Base-by-base conservation (phyloP, 352 stramenopile genomes). In the Blastocystis sp. region DNA sequence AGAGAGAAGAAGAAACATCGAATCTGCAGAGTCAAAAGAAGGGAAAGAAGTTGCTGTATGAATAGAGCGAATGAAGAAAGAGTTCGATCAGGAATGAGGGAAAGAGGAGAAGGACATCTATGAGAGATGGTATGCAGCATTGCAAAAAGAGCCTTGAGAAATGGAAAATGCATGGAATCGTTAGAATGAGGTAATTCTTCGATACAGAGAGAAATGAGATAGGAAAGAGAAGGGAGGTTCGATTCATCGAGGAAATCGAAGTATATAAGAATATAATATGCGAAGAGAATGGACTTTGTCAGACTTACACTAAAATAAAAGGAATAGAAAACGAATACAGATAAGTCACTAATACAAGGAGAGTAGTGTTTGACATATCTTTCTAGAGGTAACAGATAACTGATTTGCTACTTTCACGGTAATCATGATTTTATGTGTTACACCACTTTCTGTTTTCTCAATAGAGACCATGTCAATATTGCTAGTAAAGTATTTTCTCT, bases 271-370 rank as follows among this genome's bases (percentile, higher is more conserved):
- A 26, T 20, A n/a, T 80, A 18, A 41, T 34, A 62, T 13, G 70
- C 70, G 5, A 80, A 53, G 18, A 37, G 47, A 23, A 53, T 45
- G 5, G 70, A 43, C 1, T 64, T 50, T 5, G 50, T 61, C 6
- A 62, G 23, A 26, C 23, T 41, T 11, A 80, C 26, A 41, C 70
- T 80, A 63, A 20, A n/a, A 20, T 80, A n/a, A 56, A 15, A 55
- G n/a, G 1, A 1, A 59, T 18, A 56, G 41, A 37, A 79, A 4
- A 79, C 20, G 68, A 79, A 37, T 56, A 79, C 68, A 79, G 26
- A n/a, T 79, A 59, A 56, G 68, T 79, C 8, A 79, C 68, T 37
- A 79, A 61, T 34, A 23, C 43, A 37, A 79, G 9, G 39, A 79
- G 68, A 23, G 23, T 53, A 9, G 26, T 54, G 5, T 23, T 54